These are phyloP conservation scores for Bipolaris oryzae DNA, from an alignment of 2,329 filamentous ascomycete species.

Conservation along the genomic window DNA sequence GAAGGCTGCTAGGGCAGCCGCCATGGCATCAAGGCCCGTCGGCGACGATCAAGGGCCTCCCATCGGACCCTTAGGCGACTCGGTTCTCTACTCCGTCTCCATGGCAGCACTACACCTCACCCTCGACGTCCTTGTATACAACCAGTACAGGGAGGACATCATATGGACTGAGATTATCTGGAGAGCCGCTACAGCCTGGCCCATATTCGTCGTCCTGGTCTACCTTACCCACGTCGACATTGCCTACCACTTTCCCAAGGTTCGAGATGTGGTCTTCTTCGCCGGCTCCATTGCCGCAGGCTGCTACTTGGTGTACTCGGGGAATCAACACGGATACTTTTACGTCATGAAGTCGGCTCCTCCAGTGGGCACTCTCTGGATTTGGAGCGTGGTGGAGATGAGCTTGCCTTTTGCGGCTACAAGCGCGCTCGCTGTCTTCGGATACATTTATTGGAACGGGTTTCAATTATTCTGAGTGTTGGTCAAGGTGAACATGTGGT, in stretches of 20 bases:
- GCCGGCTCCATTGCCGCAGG: slow-evolving; percentile 66
- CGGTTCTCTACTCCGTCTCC: slow-evolving; percentile 60
- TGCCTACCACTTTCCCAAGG: slow-evolving; percentile 52
- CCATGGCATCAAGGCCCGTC: slow-evolving; percentile 21
- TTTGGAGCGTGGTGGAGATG: slow-evolving; percentile 91
- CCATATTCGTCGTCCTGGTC: slow-evolving; percentile 53
- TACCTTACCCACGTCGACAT: slow-evolving; percentile 52
- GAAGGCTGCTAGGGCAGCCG: slow-evolving; percentile 44
- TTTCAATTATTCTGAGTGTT: slow-evolving; percentile 54
- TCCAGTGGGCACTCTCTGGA: slow-evolving; percentile 86
- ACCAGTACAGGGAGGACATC: slow-evolving; percentile 75
- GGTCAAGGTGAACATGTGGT: neutral
- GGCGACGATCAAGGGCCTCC: slow-evolving; percentile 43
- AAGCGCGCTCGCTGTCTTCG: slow-evolving; percentile 59
- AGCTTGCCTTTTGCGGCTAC: slow-evolving; percentile 68
- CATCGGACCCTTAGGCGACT: slow-evolving; percentile 55
- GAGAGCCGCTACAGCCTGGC: slow-evolving; percentile 57
- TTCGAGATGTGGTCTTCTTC: slow-evolving; percentile 66
- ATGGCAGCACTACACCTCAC: slow-evolving; percentile 77
- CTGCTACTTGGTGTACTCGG: slow-evolving; percentile 80
- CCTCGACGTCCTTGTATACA: slow-evolving; percentile 77
- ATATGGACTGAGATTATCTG: slow-evolving; percentile 62
- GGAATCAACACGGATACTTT: slow-evolving; percentile 80
- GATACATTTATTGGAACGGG: slow-evolving; percentile 62
- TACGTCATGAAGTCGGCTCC: slow-evolving; percentile 91